Conservation (phyloP, 352 stramenopile species). For the Globisporangium cystogenes region DNA sequence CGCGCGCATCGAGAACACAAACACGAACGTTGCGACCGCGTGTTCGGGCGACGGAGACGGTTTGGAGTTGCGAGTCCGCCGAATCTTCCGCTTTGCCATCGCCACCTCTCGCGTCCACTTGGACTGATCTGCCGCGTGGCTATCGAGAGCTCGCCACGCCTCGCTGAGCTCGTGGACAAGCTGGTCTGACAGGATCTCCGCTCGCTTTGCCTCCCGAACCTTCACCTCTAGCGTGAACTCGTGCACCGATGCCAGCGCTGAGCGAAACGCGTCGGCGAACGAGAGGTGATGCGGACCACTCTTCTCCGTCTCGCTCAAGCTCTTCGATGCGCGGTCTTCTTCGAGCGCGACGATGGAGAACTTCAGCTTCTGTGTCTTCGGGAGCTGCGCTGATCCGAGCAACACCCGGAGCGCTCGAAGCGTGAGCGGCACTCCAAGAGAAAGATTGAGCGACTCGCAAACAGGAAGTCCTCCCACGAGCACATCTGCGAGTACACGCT, state of each 20-base stretch:
- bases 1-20: conserved; percentile 20
- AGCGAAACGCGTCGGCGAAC: conserved; percentile 9
- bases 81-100: conserved; percentile 28
- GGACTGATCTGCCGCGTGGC: neutral
- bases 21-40: conserved; percentile 22
- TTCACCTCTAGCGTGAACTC: conserved; percentile 16
- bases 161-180: conserved; percentile 14
- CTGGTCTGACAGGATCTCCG: conserved; percentile 13
- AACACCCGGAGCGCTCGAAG: conserved; percentile 13
- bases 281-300: neutral
- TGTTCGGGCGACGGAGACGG: neutral
- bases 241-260: conserved; percentile 4
- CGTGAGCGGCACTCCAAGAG: conserved; percentile 17
- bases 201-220: conserved; percentile 4
- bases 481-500: conserved; percentile 24
- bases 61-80: conserved; percentile 8
- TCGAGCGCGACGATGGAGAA: conserved; percentile 16
- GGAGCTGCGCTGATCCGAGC: conserved; percentile 12
- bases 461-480: conserved; percentile 34
- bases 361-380: conserved; percentile 17
- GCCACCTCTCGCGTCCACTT: conserved; percentile 17
- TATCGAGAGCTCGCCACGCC: conserved; percentile 17
- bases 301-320: neutral
- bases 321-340: neutral
- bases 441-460: conserved; percentile 38